These are phyloP conservation scores for Neonectria coccinea DNA, from an alignment of 2,329 filamentous ascomycete species.

Conservation along the genomic window DNA sequence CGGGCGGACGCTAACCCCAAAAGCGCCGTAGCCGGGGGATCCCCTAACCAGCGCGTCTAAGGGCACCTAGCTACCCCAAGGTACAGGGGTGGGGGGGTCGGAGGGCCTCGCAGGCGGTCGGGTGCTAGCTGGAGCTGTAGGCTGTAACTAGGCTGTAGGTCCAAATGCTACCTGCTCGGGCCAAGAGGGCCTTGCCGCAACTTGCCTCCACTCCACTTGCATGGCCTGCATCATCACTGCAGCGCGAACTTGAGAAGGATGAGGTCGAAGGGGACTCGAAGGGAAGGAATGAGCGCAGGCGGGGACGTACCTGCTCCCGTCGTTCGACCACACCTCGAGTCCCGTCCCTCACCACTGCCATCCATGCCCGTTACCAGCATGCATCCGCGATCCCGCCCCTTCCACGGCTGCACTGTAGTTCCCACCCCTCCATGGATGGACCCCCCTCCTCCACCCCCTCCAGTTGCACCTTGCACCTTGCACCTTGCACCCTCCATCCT, in stretches of 20 bases:
- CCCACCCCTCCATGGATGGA: background rate
- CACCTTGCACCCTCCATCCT: slow-evolving; percentile 5
- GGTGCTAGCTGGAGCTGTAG: background rate
- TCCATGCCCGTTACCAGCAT: slow-evolving; percentile 15
- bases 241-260: too few species aligned
- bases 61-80: slow-evolving; percentile 28
- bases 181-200: background rate
- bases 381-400: slow-evolving; percentile 40
- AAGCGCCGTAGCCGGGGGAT: slow-evolving; percentile 24
- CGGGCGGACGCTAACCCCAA: slow-evolving; percentile 25
- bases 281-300: too few species aligned
- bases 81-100: slow-evolving; percentile 6
- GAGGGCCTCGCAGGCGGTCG: slow-evolving; percentile 8
- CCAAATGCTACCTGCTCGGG: slow-evolving; percentile 1
- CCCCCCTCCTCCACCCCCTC: background rate
- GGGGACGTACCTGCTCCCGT: slow-evolving; percentile 10
- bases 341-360: background rate
- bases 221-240: background rate
- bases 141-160: background rate
- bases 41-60: slow-evolving; percentile 21
- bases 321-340: slow-evolving; percentile 16
- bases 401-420: slow-evolving; percentile 15
- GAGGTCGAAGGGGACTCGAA: too few species aligned
- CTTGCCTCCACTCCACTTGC: too few species aligned
- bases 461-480: slow-evolving; percentile 1